Base-by-base conservation (phyloP, 306 rosid genomes). In the Inga oerstediana region DNA sequence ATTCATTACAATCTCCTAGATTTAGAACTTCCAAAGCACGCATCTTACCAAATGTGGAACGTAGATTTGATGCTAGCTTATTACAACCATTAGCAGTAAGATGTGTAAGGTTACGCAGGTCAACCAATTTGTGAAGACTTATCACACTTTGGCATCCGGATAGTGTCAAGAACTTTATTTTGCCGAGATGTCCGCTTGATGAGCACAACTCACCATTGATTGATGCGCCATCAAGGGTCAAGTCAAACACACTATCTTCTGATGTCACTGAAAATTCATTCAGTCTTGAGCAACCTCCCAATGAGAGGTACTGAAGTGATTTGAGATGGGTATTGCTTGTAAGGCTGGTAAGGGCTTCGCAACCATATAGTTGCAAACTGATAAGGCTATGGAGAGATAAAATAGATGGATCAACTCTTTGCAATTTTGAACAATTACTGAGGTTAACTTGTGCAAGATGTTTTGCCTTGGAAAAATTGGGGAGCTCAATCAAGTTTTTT, bases 301-400 rank as follows among this genome's bases (percentile, higher is more conserved):
- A 39, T 4, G 0, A 0, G 69, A 64, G 19, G 27, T 0, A 0
- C 1, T 3, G 0, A 11, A 30, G 69, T 27, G 69, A 64, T n/a
- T 30, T 64, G 6, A 64, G 39, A 64, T 12, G 69, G 69, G 8
- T 13, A 30, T 64, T 12, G 19, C 69, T 64, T 64, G 17, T 30
- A 12, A 64, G 69, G 20, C 20, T 64, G 19, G 69, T 27, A 64
- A 64, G 17, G 10, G 20, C 7, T 11, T 30, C 2, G 5, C 69
- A 64, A 4, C 0, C 0, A 0, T 0, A 0, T 27, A 27, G 69
- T 0, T 0, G 0, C 12, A 64, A 64, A 22, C 0, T 0, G 3
- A 3, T 0, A 27, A 64, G 69, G 39, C 12, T 64, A 12, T 27
- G 39, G 17, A 64, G 39, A 64, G 39, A 27, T 30, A 64, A 64